These are phyloP conservation scores for Sugiyamaella sp. DNA, from an alignment of 1,139 yeast genomes.

Conservation along the genomic window DNA sequence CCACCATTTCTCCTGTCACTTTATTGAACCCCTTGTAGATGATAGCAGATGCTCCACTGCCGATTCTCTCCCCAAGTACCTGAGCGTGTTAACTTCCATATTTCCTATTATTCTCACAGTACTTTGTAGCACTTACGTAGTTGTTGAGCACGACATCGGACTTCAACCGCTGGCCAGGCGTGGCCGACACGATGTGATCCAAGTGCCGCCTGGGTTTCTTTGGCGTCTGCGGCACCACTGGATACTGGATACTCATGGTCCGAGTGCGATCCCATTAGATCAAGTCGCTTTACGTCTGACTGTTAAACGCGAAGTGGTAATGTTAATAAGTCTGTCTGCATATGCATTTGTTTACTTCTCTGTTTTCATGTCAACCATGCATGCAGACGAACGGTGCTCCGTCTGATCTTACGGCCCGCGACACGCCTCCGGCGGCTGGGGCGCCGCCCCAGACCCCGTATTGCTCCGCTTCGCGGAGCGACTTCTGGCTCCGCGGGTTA, in stretches of 20 bases:
- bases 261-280: neutral
- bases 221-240: constrained; percentile 12
- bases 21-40: constrained; percentile 71
- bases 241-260: constrained; percentile 3
- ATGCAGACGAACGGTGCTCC: no score
- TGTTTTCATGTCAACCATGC: no score
- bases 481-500: no score
- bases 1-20: constrained; percentile 69
- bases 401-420: no score
- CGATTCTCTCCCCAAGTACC: constrained; percentile 58
- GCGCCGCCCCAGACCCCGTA: no score
- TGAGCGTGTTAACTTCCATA: constrained; percentile 26
- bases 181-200: constrained; percentile 26
- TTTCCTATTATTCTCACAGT: neutral
- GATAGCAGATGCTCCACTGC: constrained; percentile 79
- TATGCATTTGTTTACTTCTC: neutral
- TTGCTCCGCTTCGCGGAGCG: no score
- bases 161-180: constrained; percentile 31
- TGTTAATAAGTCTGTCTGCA: neutral
- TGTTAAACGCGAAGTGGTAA: neutral
- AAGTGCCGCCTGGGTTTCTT: neutral
- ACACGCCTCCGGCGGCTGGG: no score
- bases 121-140: constrained; percentile 24
- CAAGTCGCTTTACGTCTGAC: neutral
- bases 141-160: constrained; percentile 25